phyloP scores from a whole-genome alignment of 768 basidiomycete genomes.

The Tulasnella sp. region DNA sequence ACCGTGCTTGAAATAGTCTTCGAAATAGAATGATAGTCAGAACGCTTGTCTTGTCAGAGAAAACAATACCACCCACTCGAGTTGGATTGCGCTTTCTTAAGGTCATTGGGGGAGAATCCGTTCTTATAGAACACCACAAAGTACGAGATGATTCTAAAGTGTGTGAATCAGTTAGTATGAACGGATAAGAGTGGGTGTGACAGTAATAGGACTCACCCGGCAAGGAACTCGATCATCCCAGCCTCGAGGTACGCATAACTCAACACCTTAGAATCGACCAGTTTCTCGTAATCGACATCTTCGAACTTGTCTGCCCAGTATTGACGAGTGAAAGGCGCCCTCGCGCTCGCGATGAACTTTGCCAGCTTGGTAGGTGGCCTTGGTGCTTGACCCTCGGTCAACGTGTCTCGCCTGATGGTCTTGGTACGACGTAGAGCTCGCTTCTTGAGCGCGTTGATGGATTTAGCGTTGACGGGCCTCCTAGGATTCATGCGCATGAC shows the following conservation, averaged over 20 bases:
- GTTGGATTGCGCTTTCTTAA: conserved; percentile 39
- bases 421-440: conserved; percentile 47
- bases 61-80: conserved; percentile 8
- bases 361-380: conserved; percentile 36
- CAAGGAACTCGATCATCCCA: conserved; percentile 49
- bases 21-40: neutral
- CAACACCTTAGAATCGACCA: conserved; percentile 51
- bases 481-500: conserved; percentile 58
- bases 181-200: neutral
- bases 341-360: conserved; percentile 31
- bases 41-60: neutral
- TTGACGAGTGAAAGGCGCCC: conserved; percentile 43
- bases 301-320: conserved; percentile 54
- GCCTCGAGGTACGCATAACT: conserved; percentile 61
- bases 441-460: conserved; percentile 43
- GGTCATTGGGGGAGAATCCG: conserved; percentile 51
- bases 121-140: conserved; percentile 55
- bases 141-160: conserved; percentile 44
- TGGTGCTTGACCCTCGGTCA: conserved; percentile 34
- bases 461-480: conserved; percentile 52
- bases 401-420: conserved; percentile 43
- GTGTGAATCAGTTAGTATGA: neutral
- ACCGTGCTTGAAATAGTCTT: conserved; percentile 39
- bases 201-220: conserved; percentile 33
- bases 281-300: conserved; percentile 42